A percentile compares a stretch with the other conserved stretches of the same genome.
phyloP scores from a whole-genome alignment of 2,329 filamentous ascomycete genomes.

The Exophiala dermatitidis region DNA sequence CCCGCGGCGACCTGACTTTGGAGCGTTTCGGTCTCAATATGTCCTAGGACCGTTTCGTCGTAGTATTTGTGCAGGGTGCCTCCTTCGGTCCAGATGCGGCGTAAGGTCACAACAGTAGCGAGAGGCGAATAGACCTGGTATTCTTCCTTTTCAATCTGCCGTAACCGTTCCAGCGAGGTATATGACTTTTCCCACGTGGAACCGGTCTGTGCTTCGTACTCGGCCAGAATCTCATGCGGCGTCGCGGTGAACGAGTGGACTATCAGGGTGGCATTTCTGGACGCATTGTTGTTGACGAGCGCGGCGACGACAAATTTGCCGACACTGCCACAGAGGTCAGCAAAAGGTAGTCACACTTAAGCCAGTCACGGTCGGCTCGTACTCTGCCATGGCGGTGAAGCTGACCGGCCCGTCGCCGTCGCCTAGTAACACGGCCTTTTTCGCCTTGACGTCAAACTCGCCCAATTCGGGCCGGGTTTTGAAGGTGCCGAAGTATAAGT shows the following conservation, averaged over 20 bases:
- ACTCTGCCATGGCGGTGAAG: constrained; percentile 67
- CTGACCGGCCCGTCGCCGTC: constrained; percentile 56
- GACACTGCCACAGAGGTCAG: constrained; percentile 42
- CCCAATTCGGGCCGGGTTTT: constrained; percentile 40
- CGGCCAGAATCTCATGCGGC: constrained; percentile 54
- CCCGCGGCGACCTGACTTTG: constrained; percentile 31
- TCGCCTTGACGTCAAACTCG: constrained; percentile 52
- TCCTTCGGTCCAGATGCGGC: constrained; percentile 66
- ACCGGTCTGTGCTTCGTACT: constrained; percentile 61
- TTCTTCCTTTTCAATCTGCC: constrained; percentile 50
- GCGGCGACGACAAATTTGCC: constrained; percentile 59
- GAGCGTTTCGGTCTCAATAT: constrained; percentile 49
- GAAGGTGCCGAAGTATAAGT: constrained; percentile 51
- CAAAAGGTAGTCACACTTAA: neutral
- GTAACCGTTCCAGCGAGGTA: constrained; percentile 49
- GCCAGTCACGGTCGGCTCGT: constrained; percentile 19
- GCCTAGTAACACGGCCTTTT: constrained; percentile 55
- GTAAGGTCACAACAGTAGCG: constrained; percentile 54
- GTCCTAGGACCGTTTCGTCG: constrained; percentile 56
- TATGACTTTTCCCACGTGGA: constrained; percentile 48
- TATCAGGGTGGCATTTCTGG: constrained; percentile 52
- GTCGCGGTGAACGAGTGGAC: constrained; percentile 67
- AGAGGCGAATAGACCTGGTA: constrained; percentile 49
- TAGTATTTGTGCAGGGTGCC: constrained; percentile 63
- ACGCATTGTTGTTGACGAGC: constrained; percentile 49